These are phyloP conservation scores for Rhynchosporium agropyri DNA, from an alignment of 2,329 filamentous ascomycete species.

Conservation along the genomic window DNA sequence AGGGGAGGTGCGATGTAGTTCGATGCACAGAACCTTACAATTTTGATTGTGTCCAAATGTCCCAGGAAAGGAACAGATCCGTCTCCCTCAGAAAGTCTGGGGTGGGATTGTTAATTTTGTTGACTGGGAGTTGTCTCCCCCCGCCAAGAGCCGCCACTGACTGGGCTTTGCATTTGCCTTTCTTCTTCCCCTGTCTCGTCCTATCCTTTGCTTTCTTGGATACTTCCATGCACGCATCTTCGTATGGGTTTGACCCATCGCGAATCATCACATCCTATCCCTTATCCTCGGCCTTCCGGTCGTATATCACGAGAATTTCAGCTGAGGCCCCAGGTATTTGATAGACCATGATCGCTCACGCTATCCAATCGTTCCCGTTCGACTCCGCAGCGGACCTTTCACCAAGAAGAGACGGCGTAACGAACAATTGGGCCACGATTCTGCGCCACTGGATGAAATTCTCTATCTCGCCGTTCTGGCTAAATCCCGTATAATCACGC, in stretches of 20 bases:
- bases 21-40: background rate
- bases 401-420: background rate
- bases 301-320: background rate
- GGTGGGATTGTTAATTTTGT: slow-evolving; percentile 9
- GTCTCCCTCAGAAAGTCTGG: background rate
- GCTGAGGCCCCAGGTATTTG: background rate
- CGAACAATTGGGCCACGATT: background rate
- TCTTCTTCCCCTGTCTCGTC: background rate
- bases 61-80: background rate
- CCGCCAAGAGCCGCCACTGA: slow-evolving; percentile 10
- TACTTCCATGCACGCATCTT: background rate
- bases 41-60: background rate
- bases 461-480: slow-evolving; percentile 13
- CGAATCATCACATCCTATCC: slow-evolving; percentile 4
- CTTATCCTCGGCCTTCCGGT: background rate
- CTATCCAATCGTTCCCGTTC: slow-evolving; percentile 14
- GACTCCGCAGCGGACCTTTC: background rate
- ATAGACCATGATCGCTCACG: slow-evolving; percentile 3
- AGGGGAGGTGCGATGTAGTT: background rate
- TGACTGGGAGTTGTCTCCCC: slow-evolving; percentile 10
- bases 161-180: slow-evolving; percentile 11
- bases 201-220: slow-evolving; percentile 6
- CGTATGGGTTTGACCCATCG: background rate
- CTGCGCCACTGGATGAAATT: slow-evolving; percentile 23
- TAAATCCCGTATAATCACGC: slow-evolving; percentile 20